These are phyloP conservation scores for Agapanthus africanus DNA, from an alignment of 106 monocot genomes.

Conservation along the genomic window DNA sequence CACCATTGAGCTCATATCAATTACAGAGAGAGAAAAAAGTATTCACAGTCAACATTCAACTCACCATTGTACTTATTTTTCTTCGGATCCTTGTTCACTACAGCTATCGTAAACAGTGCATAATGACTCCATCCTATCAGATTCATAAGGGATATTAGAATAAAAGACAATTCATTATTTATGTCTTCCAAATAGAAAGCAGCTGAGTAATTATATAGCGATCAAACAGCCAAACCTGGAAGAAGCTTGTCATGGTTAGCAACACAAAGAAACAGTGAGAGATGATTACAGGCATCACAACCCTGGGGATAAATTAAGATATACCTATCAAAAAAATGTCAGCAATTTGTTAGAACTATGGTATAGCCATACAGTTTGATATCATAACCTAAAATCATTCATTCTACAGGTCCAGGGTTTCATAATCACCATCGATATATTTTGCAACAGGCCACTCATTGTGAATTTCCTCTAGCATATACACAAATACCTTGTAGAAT, in stretches of 20 bases:
- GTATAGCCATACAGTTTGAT: too few species aligned
- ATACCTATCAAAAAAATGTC: slow-evolving; percentile 56
- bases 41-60: slow-evolving; percentile 11
- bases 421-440: background rate
- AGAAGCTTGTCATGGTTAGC: slow-evolving; percentile 95
- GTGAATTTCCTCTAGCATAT: background rate
- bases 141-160: background rate
- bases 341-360: background rate
- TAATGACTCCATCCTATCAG: slow-evolving; percentile 89
- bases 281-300: slow-evolving; percentile 91
- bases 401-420: background rate
- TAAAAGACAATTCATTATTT: background rate
- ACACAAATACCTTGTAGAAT: background rate
- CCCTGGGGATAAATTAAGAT: slow-evolving; percentile 97
- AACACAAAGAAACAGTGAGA: slow-evolving; percentile 95
- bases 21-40: too few species aligned
- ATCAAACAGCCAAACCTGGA: slow-evolving; percentile 45
- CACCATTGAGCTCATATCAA: too few species aligned
- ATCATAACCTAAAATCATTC: too few species aligned
- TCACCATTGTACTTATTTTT: slow-evolving; percentile 89
- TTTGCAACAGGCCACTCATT: background rate
- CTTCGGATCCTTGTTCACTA: slow-evolving; percentile 88
- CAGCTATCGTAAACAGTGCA: slow-evolving; percentile 93
- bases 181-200: background rate
- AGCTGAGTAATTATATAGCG: background rate